phyloP scores from a whole-genome alignment of 148 eudicot species.

The Chenopodium suecicum region DNA sequence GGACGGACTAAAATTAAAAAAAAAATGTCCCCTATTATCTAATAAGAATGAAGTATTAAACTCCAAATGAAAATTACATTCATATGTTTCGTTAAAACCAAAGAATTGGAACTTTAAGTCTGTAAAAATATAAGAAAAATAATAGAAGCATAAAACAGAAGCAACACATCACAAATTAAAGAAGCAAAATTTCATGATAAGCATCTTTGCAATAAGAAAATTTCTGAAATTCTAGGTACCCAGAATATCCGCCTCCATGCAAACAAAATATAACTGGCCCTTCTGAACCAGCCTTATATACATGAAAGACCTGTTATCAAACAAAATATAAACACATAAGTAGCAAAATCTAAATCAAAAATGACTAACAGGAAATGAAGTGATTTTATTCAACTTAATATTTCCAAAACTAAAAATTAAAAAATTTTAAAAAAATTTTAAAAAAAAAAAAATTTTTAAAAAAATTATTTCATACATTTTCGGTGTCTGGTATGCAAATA shows the following conservation, averaged over 20 bases:
- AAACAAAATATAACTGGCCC: slow-evolving; percentile 92
- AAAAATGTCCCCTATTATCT: not conserved
- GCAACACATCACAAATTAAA: not conserved
- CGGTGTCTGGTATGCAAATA: slow-evolving; percentile 63
- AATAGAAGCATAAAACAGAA: not conserved
- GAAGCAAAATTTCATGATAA: not conserved
- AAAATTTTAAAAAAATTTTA: not conserved
- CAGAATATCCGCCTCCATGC: slow-evolving; percentile 96
- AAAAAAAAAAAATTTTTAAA: not conserved
- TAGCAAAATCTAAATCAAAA: not conserved
- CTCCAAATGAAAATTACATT: not conserved
- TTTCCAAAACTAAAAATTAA: not conserved
- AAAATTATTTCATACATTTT: slow-evolving; percentile 48
- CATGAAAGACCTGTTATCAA: slow-evolving; percentile 71
- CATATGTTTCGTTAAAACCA: not conserved
- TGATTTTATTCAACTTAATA: not conserved
- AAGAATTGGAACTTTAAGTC: not conserved
- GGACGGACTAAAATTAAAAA: not conserved
- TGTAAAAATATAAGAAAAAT: not conserved
- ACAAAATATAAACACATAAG: slow-evolving; percentile 4
- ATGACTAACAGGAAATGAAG: not conserved
- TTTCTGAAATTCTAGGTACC: slow-evolving; percentile 42
- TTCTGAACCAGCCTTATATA: slow-evolving; percentile 77
- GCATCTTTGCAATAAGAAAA: slow-evolving; percentile 1
- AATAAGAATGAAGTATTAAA: not conserved